phyloP scores from a whole-genome alignment of 1,139 yeast genomes.

The Saccharomyces hybrid region DNA sequence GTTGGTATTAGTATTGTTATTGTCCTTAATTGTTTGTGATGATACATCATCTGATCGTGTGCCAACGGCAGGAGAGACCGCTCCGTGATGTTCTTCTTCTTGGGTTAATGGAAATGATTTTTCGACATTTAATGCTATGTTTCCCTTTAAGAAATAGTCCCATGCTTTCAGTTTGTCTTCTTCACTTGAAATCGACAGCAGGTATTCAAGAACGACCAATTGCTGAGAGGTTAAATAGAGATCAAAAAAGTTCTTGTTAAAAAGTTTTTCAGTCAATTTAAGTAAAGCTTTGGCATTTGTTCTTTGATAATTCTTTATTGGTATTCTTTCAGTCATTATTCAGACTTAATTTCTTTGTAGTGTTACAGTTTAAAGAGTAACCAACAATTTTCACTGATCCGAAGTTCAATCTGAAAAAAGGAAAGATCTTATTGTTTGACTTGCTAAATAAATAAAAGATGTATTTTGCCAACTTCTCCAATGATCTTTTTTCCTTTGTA shows the following conservation, averaged over 20 bases:
- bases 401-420: background rate
- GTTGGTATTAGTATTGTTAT: slow-evolving; percentile 7
- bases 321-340: slow-evolving; percentile 13
- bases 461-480: background rate
- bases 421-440: background rate
- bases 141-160: slow-evolving; percentile 49
- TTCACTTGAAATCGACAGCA: slow-evolving; percentile 31
- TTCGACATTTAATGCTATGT: slow-evolving; percentile 36
- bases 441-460: background rate
- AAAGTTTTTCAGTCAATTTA: slow-evolving; percentile 42
- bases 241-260: slow-evolving; percentile 44
- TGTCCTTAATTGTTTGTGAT: background rate
- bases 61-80: background rate
- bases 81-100: background rate
- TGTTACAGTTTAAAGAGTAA: background rate
- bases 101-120: background rate
- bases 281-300: slow-evolving; percentile 32
- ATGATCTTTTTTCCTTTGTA: background rate
- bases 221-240: slow-evolving; percentile 58
- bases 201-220: slow-evolving; percentile 42
- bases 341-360: background rate
- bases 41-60: background rate
- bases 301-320: slow-evolving; percentile 24
- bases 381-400: background rate
- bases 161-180: slow-evolving; percentile 37